Conservation (phyloP, 2,329 filamentous ascomycete genomes). For the Fusarium hainanense region DNA sequence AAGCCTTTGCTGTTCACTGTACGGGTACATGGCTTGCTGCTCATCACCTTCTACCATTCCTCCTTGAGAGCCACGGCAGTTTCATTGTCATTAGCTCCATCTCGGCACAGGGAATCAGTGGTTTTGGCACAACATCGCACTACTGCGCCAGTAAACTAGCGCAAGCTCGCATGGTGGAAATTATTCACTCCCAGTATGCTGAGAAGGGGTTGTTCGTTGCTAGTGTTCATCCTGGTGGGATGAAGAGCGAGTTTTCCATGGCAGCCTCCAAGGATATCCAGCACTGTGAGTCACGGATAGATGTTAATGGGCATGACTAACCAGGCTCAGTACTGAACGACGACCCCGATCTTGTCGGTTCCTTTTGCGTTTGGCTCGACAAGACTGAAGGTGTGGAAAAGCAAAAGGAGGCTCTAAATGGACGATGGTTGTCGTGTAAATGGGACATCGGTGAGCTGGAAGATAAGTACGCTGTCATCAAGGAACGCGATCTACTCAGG, state of each 20-base stretch:
- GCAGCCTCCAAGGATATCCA: conserved; percentile 3
- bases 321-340: background rate
- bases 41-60: background rate
- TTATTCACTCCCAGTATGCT: background rate
- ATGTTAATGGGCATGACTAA: fast-evolving
- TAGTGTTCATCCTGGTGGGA: conserved; percentile 1
- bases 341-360: conserved; percentile 6
- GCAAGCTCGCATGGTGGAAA: conserved; percentile 5
- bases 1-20: background rate
- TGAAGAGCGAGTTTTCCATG: conserved; percentile 10
- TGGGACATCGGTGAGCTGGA: conserved; percentile 7
- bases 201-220: background rate
- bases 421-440: conserved; percentile 14
- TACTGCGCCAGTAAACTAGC: conserved; percentile 18
- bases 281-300: background rate
- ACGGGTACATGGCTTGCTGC: conserved; percentile 15
- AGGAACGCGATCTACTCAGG: background rate
- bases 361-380: background rate
- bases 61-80: background rate
- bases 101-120: background rate
- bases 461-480: background rate
- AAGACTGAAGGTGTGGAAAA: background rate
- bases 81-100: conserved; percentile 13
- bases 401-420: background rate
- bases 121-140: conserved; percentile 17